A percentile compares a stretch with the other conserved stretches of the same genome.
phyloP scores from a whole-genome alignment of 73 alveolate genomes.

The Tetrahymena malaccensis region DNA sequence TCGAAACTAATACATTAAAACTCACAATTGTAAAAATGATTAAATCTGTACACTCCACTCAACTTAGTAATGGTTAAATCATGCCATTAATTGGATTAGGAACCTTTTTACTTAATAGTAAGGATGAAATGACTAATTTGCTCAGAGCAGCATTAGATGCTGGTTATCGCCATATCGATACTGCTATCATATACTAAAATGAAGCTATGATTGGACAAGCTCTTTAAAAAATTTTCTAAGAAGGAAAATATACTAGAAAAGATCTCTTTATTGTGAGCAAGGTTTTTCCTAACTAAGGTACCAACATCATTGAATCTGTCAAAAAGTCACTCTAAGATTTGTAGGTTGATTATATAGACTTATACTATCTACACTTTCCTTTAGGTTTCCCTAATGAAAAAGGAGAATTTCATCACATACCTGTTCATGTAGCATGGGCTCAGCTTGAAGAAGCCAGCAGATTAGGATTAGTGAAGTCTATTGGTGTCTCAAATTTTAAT shows the following conservation, averaged over 20 bases:
- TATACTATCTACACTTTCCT: slow-evolving; percentile 54
- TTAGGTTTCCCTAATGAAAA: slow-evolving; percentile 17
- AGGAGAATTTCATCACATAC: slow-evolving; percentile 6
- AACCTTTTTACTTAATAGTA: background rate
- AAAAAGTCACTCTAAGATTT: slow-evolving; percentile 47
- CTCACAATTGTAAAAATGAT: background rate
- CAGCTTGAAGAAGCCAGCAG: slow-evolving; percentile 55
- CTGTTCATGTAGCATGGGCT: slow-evolving; percentile 62
- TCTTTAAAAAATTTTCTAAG: slow-evolving; percentile 7
- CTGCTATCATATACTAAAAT: slow-evolving; percentile 51
- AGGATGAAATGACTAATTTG: slow-evolving; percentile 23
- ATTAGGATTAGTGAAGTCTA: slow-evolving; percentile 48
- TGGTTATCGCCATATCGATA: slow-evolving; percentile 73
- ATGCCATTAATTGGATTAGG: slow-evolving; percentile 51
- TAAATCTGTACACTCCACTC: background rate
- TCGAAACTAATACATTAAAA: background rate
- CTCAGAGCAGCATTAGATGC: slow-evolving; percentile 48
- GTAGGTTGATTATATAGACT: slow-evolving; percentile 50
- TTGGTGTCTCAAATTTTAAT: slow-evolving; percentile 69
- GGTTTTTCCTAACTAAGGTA: slow-evolving; percentile 48
- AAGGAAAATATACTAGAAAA: slow-evolving; percentile 56
- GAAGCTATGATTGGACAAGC: slow-evolving; percentile 70
- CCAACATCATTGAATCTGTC: slow-evolving; percentile 56
- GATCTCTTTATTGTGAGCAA: slow-evolving; percentile 69
- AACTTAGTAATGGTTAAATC: slow-evolving; percentile 32